Conservation (phyloP, 1,284 basidiomycete species). For the Moesziomyces aphidis region DNA sequence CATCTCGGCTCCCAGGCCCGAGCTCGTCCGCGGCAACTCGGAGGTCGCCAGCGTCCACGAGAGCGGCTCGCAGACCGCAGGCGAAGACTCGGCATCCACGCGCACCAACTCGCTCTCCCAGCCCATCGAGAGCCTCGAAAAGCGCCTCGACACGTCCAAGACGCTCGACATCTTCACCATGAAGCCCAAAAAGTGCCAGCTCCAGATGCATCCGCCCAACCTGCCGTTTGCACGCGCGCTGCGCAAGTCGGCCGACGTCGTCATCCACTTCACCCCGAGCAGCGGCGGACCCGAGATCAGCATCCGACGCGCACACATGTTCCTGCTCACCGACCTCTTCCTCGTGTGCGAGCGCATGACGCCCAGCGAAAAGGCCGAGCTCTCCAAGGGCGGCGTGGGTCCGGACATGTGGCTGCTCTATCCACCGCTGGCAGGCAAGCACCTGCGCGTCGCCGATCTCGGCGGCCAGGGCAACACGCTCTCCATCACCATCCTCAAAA, state of each 20-base stretch:
- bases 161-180: constrained; percentile 96
- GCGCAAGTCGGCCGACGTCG: constrained; percentile 79
- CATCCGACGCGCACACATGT: constrained; percentile 83
- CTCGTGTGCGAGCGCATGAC: constrained; percentile 73
- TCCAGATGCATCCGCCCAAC: constrained; percentile 86
- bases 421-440: constrained; percentile 94
- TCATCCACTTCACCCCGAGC: constrained; percentile 81
- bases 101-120: constrained; percentile 35
- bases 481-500: constrained; percentile 85
- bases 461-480: constrained; percentile 78
- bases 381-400: constrained; percentile 21
- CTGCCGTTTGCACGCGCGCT: constrained; percentile 85
- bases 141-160: constrained; percentile 79
- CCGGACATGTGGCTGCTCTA: constrained; percentile 93
- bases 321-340: constrained; percentile 91
- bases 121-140: constrained; percentile 77
- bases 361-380: constrained; percentile 47
- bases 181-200: constrained; percentile 86
- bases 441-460: constrained; percentile 72
- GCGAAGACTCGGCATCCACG: constrained; percentile 15
- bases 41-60: constrained; percentile 36
- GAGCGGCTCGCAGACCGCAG: constrained; percentile 20
- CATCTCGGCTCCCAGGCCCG: constrained; percentile 21
- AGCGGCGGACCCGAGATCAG: constrained; percentile 72
- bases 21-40: constrained; percentile 36